Evolutionary conservation across 306 rosid genomes (phyloP).

Genomic region (Dalbergia cochinchinensis): DNA sequence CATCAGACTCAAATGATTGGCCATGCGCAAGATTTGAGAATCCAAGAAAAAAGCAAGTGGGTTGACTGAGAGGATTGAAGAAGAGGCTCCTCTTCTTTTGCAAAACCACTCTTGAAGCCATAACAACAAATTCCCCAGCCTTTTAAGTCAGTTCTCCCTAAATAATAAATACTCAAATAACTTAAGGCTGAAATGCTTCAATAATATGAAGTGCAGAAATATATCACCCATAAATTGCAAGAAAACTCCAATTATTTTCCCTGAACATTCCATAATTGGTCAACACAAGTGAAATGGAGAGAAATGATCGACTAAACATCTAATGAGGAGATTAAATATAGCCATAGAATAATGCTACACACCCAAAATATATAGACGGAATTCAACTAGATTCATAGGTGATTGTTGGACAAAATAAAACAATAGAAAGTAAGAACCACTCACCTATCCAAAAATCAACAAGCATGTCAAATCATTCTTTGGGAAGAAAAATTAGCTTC

Average conservation of each 20-base stretch:
- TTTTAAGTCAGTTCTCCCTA: slow-evolving; percentile 15
- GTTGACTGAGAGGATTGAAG: slow-evolving; percentile 18
- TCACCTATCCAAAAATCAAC: not conserved
- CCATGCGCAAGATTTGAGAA: slow-evolving; percentile 47
- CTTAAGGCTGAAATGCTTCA: slow-evolving; percentile 2
- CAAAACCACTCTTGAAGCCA: slow-evolving; percentile 72
- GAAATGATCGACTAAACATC: not conserved
- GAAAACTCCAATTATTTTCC: not conserved
- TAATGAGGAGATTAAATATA: not conserved
- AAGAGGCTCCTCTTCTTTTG: slow-evolving; percentile 55
- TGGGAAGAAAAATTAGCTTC: not conserved
- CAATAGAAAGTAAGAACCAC: not conserved
- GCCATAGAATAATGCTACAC: not conserved
- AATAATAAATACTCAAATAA: slow-evolving; percentile 7
- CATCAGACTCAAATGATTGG: slow-evolving; percentile 28
- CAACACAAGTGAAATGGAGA: slow-evolving; percentile 7
- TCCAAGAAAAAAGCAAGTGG: slow-evolving; percentile 45
- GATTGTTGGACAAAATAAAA: not conserved
- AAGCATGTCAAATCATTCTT: not conserved
- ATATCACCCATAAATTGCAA: slow-evolving; percentile 40
- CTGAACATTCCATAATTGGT: not conserved
- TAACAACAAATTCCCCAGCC: slow-evolving; percentile 44
- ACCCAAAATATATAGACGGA: not conserved
- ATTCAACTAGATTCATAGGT: not conserved
- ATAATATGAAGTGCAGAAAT: slow-evolving; percentile 22